Evolutionary conservation across 371 early-diverging fungal species (phyloP).

Genomic region (Capniomyces stellatus): DNA sequence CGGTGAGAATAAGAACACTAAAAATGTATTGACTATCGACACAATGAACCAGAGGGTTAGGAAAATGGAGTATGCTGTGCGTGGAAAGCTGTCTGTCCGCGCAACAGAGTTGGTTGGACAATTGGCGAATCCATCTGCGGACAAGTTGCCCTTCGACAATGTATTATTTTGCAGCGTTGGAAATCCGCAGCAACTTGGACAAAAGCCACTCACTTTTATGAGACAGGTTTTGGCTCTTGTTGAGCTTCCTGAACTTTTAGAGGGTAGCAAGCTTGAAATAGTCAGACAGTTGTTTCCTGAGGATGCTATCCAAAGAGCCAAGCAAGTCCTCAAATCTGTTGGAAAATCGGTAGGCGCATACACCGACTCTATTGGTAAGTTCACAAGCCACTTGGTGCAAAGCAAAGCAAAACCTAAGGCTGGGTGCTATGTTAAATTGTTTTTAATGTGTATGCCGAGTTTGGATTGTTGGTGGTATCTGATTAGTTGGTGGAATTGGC

Average conservation of each 20-base stretch:
- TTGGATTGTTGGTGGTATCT: too few relatives aligned
- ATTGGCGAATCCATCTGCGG: conserved; percentile 29
- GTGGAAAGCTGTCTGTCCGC: conserved; percentile 85
- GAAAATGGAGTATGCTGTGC: conserved; percentile 84
- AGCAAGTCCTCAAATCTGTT: conserved; percentile 36
- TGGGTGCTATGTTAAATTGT: too few relatives aligned
- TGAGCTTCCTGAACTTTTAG: conserved; percentile 69
- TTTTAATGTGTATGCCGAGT: too few relatives aligned
- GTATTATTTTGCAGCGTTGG: conserved; percentile 90
- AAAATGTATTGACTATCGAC: conserved; percentile 36
- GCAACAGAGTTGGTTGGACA: conserved; percentile 59
- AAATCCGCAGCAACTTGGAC: conserved; percentile 87
- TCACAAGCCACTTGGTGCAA: too few relatives aligned
- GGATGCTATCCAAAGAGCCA: conserved; percentile 74
- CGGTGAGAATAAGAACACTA: neutral
- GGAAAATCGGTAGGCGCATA: too few relatives aligned
- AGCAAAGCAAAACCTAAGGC: too few relatives aligned
- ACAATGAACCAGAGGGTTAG: conserved; percentile 55
- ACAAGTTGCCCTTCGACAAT: conserved; percentile 45
- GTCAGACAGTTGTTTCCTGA: conserved; percentile 45
- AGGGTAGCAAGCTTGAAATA: conserved; percentile 28
- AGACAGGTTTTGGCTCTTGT: conserved; percentile 80
- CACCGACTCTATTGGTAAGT: too few relatives aligned
- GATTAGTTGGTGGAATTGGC: conserved; percentile 78
- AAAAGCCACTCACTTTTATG: conserved; percentile 90